Evolutionary conservation across 2,329 filamentous ascomycete species (phyloP).

Genomic region (Tympanopsis confertula): DNA sequence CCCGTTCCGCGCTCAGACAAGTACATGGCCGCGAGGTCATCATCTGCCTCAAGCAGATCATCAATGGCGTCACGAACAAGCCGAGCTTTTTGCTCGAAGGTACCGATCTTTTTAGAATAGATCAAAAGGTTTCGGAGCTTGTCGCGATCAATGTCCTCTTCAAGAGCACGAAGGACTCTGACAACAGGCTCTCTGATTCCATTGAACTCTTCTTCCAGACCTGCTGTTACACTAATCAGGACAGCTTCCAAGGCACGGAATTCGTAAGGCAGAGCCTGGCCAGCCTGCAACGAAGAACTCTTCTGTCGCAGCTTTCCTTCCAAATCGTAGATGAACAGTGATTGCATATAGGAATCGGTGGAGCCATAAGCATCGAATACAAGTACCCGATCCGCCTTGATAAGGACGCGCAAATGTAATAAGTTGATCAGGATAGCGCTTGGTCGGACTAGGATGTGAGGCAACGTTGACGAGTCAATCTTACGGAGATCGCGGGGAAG

Average conservation of each 20-base stretch:
- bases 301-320: conserved; percentile 61
- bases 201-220: conserved; percentile 62
- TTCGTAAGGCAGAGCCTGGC: conserved; percentile 54
- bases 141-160: conserved; percentile 66
- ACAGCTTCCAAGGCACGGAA: conserved; percentile 65
- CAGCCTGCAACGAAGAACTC: conserved; percentile 30
- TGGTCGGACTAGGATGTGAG: conserved; percentile 63
- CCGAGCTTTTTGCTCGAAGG: conserved; percentile 64
- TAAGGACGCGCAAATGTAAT: conserved; percentile 59
- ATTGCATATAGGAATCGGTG: conserved; percentile 62
- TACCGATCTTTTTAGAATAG: conserved; percentile 64
- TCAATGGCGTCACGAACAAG: conserved; percentile 65
- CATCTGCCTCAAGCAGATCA: conserved; percentile 62
- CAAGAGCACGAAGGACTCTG: conserved; percentile 53
- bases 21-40: conserved; percentile 66
- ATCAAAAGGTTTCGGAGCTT: conserved; percentile 61
- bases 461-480: conserved; percentile 62
- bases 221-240: conserved; percentile 58
- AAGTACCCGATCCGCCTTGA: conserved; percentile 62
- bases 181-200: conserved; percentile 62
- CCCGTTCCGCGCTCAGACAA: conserved; percentile 54
- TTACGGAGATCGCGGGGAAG: conserved; percentile 64
- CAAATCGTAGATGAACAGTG: conserved; percentile 65
- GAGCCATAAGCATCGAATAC: conserved; percentile 67
- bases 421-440: conserved; percentile 65